Percentiles rank a stretch among this genome's conserved stretches.
These are phyloP conservation scores for Ogataea degrootiae DNA, from an alignment of 805 yeast species.

Conservation along the genomic window DNA sequence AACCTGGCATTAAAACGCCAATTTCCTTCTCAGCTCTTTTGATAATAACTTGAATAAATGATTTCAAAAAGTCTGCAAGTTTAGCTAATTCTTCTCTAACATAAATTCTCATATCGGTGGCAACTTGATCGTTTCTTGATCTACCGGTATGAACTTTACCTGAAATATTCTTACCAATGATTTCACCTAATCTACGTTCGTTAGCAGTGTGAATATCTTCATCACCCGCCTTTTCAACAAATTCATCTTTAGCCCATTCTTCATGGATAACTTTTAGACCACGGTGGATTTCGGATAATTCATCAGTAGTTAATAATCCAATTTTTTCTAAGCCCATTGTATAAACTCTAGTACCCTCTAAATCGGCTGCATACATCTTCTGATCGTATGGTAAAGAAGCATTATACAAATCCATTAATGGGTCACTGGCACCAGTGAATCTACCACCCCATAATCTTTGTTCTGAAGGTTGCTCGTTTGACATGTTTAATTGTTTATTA, in stretches of 20 bases:
- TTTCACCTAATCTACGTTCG: conserved; percentile 94
- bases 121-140: conserved; percentile 97
- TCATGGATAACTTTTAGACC: conserved; percentile 67
- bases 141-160: conserved; percentile 99
- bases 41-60: conserved; percentile 62
- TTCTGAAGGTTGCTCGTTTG: conserved; percentile 48
- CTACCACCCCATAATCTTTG: conserved; percentile 96
- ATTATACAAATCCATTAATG: conserved; percentile 94
- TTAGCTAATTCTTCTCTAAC: conserved; percentile 77
- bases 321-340: conserved; percentile 80
- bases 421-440: conserved; percentile 95
- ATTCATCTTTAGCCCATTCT: conserved; percentile 75
- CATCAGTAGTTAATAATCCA: conserved; percentile 68
- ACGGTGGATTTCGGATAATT: conserved; percentile 72
- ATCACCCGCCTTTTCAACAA: conserved; percentile 80
- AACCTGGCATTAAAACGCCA: conserved; percentile 96
- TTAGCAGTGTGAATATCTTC: conserved; percentile 99
- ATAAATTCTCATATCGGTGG: conserved; percentile 95
- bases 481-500: conserved; percentile 19
- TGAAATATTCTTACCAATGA: conserved; percentile 88
- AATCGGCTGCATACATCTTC: conserved; percentile 90
- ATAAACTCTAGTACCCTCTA: conserved; percentile 91
- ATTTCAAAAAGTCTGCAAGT: conserved; percentile 49
- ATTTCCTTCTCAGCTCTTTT: conserved; percentile 82
- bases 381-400: conserved; percentile 96